Percentiles rank a stretch among this genome's conserved stretches.
phyloP scores from a whole-genome alignment of 306 rosid species.

The Pyrus bretschneideri region DNA sequence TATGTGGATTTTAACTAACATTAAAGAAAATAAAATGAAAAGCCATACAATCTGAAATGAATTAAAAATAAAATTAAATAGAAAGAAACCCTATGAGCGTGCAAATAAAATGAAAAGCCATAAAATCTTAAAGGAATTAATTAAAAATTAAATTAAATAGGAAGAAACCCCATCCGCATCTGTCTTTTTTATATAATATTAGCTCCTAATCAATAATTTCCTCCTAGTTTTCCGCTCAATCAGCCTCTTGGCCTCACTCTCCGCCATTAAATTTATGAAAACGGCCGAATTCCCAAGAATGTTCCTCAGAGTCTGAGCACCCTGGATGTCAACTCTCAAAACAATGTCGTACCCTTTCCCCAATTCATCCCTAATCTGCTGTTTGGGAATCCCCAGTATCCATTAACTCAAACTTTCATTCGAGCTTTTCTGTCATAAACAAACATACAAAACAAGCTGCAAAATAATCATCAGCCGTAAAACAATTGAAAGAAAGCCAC shows the following conservation, averaged over 20 bases:
- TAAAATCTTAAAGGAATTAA: too few relatives aligned
- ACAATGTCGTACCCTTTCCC: constrained; percentile 66
- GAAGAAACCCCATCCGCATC: too few relatives aligned
- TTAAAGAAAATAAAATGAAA: too few relatives aligned
- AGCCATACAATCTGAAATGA: too few relatives aligned
- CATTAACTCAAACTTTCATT: constrained; percentile 16
- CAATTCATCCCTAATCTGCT: constrained; percentile 71
- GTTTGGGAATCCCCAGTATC: constrained; percentile 85
- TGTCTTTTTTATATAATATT: too few relatives aligned
- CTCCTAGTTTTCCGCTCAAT: constrained; percentile 47
- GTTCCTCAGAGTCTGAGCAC: constrained; percentile 70
- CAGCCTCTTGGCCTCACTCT: constrained; percentile 72
- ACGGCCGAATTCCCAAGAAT: constrained; percentile 66
- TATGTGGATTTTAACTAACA: too few relatives aligned
- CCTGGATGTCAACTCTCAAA: constrained; percentile 81
- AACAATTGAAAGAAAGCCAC: background rate
- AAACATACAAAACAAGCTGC: background rate
- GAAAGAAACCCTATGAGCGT: too few relatives aligned
- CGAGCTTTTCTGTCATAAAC: too few relatives aligned
- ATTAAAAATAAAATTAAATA: too few relatives aligned
- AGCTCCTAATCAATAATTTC: too few relatives aligned
- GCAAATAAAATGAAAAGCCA: too few relatives aligned
- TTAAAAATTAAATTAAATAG: too few relatives aligned
- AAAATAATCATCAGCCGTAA: background rate
- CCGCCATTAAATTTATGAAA: constrained; percentile 65